Conservation (phyloP, 208 protist species). For the Leishmania tropica region DNA sequence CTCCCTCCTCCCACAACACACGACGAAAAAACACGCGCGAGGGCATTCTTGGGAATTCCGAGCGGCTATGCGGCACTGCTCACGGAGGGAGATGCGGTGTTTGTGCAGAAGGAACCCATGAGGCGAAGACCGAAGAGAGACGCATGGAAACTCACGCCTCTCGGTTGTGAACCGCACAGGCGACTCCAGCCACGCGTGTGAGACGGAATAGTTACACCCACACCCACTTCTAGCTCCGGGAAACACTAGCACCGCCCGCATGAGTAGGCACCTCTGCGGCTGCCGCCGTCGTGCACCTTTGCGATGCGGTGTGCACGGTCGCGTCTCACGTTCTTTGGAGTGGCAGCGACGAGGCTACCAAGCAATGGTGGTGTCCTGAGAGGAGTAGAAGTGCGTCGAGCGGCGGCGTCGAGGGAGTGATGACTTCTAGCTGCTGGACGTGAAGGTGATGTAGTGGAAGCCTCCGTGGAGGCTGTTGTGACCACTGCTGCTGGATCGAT, state of each 20-base stretch:
- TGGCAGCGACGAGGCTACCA: not conserved
- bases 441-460: not conserved
- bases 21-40: not conserved
- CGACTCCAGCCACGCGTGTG: not conserved
- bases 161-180: not conserved
- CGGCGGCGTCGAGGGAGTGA: not conserved
- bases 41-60: not conserved
- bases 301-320: not conserved
- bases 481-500: not conserved
- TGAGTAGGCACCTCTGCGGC: not conserved
- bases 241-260: not conserved
- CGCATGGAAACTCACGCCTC: not conserved
- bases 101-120: not conserved
- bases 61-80: not conserved
- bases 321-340: not conserved
- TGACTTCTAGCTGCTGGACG: not conserved
- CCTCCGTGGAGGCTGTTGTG: not conserved
- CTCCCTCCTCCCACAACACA: not conserved
- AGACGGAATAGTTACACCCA: not conserved
- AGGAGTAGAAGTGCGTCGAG: not conserved
- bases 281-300: not conserved
- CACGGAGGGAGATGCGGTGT: not conserved
- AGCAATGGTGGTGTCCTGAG: not conserved
- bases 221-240: not conserved
- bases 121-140: not conserved